Evolutionary conservation across 1,284 basidiomycete genomes (phyloP).

Genomic region (Sanguinoderma infundibulare): DNA sequence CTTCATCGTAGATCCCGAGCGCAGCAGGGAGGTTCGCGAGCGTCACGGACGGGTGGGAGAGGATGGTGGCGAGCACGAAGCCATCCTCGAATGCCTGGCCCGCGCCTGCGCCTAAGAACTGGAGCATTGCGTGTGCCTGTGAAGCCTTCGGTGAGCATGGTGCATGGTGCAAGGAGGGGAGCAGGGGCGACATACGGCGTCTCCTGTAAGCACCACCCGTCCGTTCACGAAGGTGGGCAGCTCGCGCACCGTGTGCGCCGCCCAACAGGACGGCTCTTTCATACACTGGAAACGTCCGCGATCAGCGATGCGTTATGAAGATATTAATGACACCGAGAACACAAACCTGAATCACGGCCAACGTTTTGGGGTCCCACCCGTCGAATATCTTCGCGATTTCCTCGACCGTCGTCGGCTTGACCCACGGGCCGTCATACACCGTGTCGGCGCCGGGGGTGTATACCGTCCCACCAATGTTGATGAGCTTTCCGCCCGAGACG

Average conservation of each 20-base stretch:
- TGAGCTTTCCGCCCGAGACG: constrained; percentile 6
- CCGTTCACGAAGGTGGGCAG: constrained; percentile 31
- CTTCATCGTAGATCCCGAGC: constrained; percentile 15
- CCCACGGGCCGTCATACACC: constrained; percentile 29
- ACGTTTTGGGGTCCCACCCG: constrained; percentile 33
- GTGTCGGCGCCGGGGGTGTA: constrained; percentile 21
- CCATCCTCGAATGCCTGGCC: constrained; percentile 43
- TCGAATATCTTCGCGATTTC: constrained; percentile 24
- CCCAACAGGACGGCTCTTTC: constrained; percentile 23
- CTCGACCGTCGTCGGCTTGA: constrained; percentile 19
- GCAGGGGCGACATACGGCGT: constrained; percentile 29
- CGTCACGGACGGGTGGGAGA: constrained; percentile 4
- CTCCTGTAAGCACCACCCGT: constrained; percentile 34
- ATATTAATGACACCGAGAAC: not conserved
- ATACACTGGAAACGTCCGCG: not conserved
- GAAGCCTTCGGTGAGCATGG: not conserved
- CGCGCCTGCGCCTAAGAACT: constrained; percentile 42
- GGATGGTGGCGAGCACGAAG: constrained; percentile 13
- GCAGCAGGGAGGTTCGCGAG: not conserved
- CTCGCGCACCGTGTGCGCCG: constrained; percentile 26
- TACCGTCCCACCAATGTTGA: constrained; percentile 31
- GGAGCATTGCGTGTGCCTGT: constrained; percentile 32
- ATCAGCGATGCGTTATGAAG: not conserved
- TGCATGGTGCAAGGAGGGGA: not conserved
- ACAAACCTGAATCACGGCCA: constrained; percentile 23